Percentiles rank a stretch among this genome's conserved stretches.
Conservation (phyloP, 2,329 filamentous ascomycete genomes). For the Xylaria sp. region DNA sequence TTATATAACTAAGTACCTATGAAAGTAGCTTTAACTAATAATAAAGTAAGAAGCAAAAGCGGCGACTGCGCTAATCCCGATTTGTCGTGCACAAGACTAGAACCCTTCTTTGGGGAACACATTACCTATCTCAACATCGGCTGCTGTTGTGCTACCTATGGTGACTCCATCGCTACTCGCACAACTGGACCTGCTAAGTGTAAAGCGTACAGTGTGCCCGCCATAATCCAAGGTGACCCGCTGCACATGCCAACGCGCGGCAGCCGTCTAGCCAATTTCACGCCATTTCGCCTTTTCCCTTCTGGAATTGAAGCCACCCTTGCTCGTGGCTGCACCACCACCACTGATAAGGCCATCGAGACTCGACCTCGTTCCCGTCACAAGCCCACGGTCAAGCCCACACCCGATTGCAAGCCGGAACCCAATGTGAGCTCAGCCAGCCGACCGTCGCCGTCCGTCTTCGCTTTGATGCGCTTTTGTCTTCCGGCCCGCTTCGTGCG, state of each 20-base stretch:
- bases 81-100: too few relatives aligned
- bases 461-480: slow-evolving; percentile 43
- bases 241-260: slow-evolving; percentile 27
- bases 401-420: slow-evolving; percentile 31
- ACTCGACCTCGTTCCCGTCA: slow-evolving; percentile 18
- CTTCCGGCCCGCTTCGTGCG: slow-evolving; percentile 43
- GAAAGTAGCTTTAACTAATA: too few relatives aligned
- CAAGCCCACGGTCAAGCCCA: background rate
- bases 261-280: slow-evolving; percentile 6
- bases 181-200: background rate
- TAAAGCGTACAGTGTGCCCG: background rate
- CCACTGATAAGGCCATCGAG: slow-evolving; percentile 27
- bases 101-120: background rate
- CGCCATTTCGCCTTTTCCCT: slow-evolving; percentile 24
- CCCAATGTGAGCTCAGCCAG: slow-evolving; percentile 43
- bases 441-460: slow-evolving; percentile 26
- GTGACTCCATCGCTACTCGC: background rate
- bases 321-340: slow-evolving; percentile 14
- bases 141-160: background rate
- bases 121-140: slow-evolving; percentile 1
- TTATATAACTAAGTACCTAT: too few relatives aligned
- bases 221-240: slow-evolving; percentile 22
- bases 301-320: slow-evolving; percentile 22
- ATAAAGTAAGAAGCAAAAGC: too few relatives aligned
- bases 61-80: too few relatives aligned